These are phyloP conservation scores for Aurifilum marmelostoma DNA, from an alignment of 2,329 filamentous ascomycete species.

Conservation along the genomic window DNA sequence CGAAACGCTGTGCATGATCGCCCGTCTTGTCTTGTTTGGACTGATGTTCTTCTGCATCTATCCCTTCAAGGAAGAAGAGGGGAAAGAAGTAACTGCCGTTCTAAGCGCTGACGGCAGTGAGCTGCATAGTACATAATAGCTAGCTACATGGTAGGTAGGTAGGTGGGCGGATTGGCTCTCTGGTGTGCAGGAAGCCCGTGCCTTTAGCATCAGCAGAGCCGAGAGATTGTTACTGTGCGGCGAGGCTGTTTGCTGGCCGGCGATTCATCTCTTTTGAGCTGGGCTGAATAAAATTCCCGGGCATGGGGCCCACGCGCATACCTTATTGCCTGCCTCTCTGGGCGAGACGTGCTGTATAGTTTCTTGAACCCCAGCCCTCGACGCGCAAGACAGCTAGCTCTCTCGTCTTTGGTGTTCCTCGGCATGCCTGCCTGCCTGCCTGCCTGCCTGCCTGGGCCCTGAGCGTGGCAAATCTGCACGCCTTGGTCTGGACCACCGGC, in stretches of 20 bases:
- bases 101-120: not conserved
- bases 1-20: not conserved
- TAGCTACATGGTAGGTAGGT: no score
- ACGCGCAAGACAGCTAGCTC: not conserved
- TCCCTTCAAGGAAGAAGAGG: not conserved
- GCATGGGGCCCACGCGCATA: not conserved
- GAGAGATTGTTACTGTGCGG: not conserved
- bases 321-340: conserved; percentile 4
- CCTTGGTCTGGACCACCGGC: not conserved
- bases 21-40: conserved; percentile 5
- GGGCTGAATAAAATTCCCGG: not conserved
- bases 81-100: not conserved
- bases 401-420: not conserved
- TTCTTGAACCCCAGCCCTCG: not conserved
- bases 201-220: not conserved
- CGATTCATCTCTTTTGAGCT: not conserved
- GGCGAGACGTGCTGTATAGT: not conserved
- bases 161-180: not conserved
- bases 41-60: conserved; percentile 5
- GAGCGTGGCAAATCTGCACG: not conserved
- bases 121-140: no score
- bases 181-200: not conserved
- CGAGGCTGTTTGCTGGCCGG: not conserved
- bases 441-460: not conserved
- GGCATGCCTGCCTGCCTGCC: not conserved